Evolutionary conservation across 805 yeast genomes (phyloP).

Genomic region (Pichia exigua): DNA sequence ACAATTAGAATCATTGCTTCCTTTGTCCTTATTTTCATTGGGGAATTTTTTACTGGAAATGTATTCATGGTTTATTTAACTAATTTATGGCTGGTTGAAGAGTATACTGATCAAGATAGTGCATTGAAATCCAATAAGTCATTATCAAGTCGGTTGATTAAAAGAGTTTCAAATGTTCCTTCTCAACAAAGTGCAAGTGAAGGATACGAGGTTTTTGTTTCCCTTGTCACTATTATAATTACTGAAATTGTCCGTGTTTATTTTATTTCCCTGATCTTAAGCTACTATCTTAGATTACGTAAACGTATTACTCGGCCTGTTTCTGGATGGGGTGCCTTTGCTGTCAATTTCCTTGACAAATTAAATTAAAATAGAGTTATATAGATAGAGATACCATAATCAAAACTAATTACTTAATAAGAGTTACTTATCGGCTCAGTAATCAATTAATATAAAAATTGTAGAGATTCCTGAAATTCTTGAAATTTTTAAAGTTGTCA

Average conservation of each 20-base stretch:
- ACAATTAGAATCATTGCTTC: conserved; percentile 50
- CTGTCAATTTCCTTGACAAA: conserved; percentile 5
- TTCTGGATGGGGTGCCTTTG: not conserved
- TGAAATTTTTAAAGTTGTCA: too few species aligned
- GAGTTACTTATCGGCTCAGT: too few species aligned
- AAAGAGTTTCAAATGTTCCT: conserved; percentile 17
- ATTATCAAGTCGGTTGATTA: conserved; percentile 2
- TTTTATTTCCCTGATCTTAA: conserved; percentile 46
- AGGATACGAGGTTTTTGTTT: conserved; percentile 48
- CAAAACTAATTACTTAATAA: too few species aligned
- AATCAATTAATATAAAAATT: too few species aligned
- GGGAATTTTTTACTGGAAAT: conserved; percentile 62
- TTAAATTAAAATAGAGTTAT: not conserved
- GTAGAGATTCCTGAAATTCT: too few species aligned
- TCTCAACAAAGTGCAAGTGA: conserved; percentile 59
- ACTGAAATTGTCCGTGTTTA: conserved; percentile 47
- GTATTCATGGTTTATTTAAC: conserved; percentile 70
- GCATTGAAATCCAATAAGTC: not conserved
- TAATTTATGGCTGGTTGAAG: conserved; percentile 55
- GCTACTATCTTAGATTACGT: conserved; percentile 9
- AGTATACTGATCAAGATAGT: not conserved
- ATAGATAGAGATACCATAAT: not conserved
- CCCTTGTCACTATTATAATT: conserved; percentile 40
- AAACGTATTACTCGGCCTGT: conserved; percentile 6
- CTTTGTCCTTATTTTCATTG: conserved; percentile 51